phyloP scores from a whole-genome alignment of 768 basidiomycete species.

The Lentinus brumalis region DNA sequence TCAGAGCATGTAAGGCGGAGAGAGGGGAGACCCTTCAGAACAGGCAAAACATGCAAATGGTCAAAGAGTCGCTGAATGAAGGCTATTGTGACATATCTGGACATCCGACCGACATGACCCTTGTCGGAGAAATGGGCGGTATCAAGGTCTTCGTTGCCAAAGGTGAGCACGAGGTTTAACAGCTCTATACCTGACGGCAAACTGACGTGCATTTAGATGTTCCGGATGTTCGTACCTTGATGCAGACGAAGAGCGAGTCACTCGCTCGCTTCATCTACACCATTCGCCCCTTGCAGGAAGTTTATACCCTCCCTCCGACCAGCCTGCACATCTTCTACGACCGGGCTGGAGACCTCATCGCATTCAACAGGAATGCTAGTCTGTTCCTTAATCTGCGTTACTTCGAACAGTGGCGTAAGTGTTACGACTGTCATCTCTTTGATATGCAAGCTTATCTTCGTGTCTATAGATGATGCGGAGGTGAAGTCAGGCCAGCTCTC shows the following conservation, averaged over 20 bases:
- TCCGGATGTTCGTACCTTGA: constrained; percentile 48
- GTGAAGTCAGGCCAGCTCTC: constrained; percentile 53
- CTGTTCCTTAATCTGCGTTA: constrained; percentile 89
- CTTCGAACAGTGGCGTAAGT: constrained; percentile 86
- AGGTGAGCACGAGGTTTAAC: constrained; percentile 41
- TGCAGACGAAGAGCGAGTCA: constrained; percentile 53
- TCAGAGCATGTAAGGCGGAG: constrained; percentile 73
- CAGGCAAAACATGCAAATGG: constrained; percentile 64
- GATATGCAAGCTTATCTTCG: background rate
- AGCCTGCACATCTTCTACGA: constrained; percentile 91
- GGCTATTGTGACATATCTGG: constrained; percentile 84
- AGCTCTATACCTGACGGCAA: background rate
- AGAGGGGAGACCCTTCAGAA: constrained; percentile 61
- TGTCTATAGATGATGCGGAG: constrained; percentile 64
- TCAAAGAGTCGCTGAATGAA: constrained; percentile 76
- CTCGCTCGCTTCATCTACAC: constrained; percentile 76
- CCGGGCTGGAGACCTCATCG: constrained; percentile 75
- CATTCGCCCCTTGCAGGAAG: constrained; percentile 59
- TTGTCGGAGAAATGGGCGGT: constrained; percentile 62
- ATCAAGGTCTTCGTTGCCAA: constrained; percentile 65
- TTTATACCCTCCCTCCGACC: constrained; percentile 73
- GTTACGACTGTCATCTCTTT: background rate
- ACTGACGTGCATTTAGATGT: constrained; percentile 49
- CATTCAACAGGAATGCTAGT: constrained; percentile 89
- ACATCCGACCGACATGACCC: constrained; percentile 55